phyloP scores from a whole-genome alignment of 345 rosid species.

The Camelina neglecta region DNA sequence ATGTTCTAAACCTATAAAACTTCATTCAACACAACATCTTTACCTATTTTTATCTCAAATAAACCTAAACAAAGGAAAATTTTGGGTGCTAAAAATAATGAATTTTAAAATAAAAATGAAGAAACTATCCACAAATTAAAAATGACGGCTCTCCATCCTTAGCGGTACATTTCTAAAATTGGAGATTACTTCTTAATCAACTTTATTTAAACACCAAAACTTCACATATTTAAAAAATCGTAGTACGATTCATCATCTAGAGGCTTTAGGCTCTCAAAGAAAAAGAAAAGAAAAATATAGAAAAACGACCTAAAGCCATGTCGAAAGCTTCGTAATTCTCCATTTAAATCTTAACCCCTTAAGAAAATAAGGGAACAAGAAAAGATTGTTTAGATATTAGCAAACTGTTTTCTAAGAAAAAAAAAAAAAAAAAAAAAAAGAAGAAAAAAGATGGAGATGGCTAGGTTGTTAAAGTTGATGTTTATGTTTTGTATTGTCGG shows the following conservation, averaged over 20 bases:
- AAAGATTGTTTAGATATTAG: not conserved
- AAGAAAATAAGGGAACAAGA: slow-evolving; percentile 10
- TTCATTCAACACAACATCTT: too few relatives aligned
- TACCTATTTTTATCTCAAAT: slow-evolving; percentile 27
- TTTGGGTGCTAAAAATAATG: slow-evolving; percentile 32
- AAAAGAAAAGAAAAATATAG: not conserved
- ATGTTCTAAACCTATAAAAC: too few relatives aligned
- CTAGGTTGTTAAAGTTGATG: slow-evolving; percentile 40
- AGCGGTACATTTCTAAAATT: slow-evolving; percentile 36
- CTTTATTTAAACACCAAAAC: slow-evolving; percentile 40
- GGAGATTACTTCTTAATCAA: slow-evolving; percentile 25
- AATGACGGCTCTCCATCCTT: slow-evolving; percentile 43
- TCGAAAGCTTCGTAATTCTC: slow-evolving; percentile 31
- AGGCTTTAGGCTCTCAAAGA: slow-evolving; percentile 39
- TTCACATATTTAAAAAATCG: slow-evolving; percentile 25
- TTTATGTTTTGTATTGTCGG: slow-evolving; percentile 40
- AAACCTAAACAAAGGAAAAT: slow-evolving; percentile 30
- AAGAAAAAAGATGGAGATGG: slow-evolving; percentile 37
- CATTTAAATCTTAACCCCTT: slow-evolving; percentile 19
- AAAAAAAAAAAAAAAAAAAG: not conserved
- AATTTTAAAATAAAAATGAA: slow-evolving; percentile 19
- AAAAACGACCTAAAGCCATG: slow-evolving; percentile 39
- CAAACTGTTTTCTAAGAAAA: slow-evolving; percentile 3
- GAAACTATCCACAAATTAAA: slow-evolving; percentile 35
- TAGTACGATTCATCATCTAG: slow-evolving; percentile 34